Evolutionary conservation across 441 rosid species (phyloP).

Genomic region (Metrosideros polymorpha): DNA sequence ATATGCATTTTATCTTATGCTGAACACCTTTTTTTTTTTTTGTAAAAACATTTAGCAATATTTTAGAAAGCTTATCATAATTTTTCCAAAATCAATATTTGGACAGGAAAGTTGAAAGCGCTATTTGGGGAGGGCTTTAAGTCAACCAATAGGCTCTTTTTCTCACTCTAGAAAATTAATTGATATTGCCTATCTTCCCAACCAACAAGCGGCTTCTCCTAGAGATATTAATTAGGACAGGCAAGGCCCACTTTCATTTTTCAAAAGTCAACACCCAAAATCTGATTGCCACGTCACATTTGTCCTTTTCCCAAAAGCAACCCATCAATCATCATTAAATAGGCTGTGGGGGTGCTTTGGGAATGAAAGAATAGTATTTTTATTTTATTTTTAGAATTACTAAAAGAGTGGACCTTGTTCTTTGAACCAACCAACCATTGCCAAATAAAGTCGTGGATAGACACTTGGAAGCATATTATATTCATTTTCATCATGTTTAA

Average conservation of each 20-base stretch:
- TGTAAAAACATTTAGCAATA: background rate
- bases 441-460: background rate
- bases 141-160: background rate
- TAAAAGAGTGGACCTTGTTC: background rate
- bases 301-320: background rate
- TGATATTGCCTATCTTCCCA: background rate
- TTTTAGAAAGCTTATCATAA: background rate
- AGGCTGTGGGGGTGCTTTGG: background rate
- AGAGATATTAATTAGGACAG: background rate
- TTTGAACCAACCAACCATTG: background rate
- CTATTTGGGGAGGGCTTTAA: background rate
- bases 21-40: background rate
- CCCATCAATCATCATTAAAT: background rate
- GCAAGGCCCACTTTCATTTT: background rate
- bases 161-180: background rate
- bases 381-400: background rate
- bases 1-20: background rate
- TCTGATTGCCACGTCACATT: background rate
- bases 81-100: background rate
- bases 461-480: background rate
- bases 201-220: background rate
- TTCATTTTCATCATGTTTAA: background rate
- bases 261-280: background rate
- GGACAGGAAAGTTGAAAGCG: background rate
- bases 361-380: background rate